Evolutionary conservation across 495 filamentous ascomycete genomes (phyloP).

Genomic region (Corynascus novoguineensis): DNA sequence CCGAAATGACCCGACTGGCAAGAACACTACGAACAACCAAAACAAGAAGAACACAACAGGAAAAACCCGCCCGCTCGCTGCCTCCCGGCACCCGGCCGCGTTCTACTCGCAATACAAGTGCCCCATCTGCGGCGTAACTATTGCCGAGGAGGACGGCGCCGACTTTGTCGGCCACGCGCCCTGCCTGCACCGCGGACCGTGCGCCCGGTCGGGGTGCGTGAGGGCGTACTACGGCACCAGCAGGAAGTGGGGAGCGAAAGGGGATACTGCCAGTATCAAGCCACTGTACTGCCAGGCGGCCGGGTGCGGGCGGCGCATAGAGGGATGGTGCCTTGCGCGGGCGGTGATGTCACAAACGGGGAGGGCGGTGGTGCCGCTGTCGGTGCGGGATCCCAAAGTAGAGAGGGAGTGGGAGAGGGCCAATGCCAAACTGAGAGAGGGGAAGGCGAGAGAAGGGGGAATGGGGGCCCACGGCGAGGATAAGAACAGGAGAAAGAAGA

Average conservation of each 20-base stretch:
- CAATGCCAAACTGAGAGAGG: background rate
- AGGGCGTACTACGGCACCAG: conserved; percentile 8
- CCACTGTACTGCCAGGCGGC: conserved; percentile 5
- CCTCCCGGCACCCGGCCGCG: background rate
- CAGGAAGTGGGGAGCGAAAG: background rate
- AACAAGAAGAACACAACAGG: background rate
- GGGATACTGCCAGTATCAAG: too few species aligned
- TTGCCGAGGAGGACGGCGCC: background rate
- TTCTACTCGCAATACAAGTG: conserved; percentile 6
- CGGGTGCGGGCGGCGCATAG: background rate
- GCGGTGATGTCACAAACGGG: background rate
- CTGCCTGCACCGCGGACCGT: conserved; percentile 11
- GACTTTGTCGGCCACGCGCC: conserved; percentile 11
- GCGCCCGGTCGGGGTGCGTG: background rate
- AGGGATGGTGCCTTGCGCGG: conserved; percentile 1
- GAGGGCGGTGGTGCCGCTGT: background rate
- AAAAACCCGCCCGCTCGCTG: background rate
- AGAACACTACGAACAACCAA: too few species aligned
- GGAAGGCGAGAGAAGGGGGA: background rate
- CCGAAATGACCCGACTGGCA: background rate
- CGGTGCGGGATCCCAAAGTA: background rate
- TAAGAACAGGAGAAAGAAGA: background rate
- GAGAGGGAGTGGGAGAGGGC: background rate
- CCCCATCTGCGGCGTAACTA: conserved; percentile 5
- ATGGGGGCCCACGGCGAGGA: too few species aligned